Evolutionary conservation across 495 filamentous ascomycete species (phyloP), one percentile per base, ranked within the genome.

Genomic region (Aspergillus heteromorphus): DNA sequence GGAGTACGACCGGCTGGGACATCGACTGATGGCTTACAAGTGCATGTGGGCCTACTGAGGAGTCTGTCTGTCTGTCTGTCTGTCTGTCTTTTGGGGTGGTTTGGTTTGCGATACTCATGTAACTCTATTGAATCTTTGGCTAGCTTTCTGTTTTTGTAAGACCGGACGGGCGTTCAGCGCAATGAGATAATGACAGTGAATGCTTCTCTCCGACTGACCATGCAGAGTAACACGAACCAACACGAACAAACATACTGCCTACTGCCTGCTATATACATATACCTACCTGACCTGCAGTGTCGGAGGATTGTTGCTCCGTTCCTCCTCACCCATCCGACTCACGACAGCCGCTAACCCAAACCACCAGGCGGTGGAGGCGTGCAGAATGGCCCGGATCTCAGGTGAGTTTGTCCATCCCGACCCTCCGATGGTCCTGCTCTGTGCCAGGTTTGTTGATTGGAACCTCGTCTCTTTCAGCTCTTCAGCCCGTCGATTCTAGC

Each of bases 1-100:
- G 52, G 93, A 97, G 72, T 97, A 95, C 72, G 90, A 97, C 67
- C 82, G 89, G 56, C 69, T 96, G 40, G 91, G 93, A 34, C 80
- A 80, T 31, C 81, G 93, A 59, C 70, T 90, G 40, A 70, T 98
- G 65, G 84, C 86, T 25, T 87, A 95, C 65, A 96, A 95, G 78
- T 88, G 88, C 56, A 86, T 95, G 72, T 97, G 90, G 89, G 73
- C 79, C 55, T 88, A 81, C 65, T 85, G 62, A 72, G 54, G 30
- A n/a, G 25, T 34, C 34, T 58, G 25, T 40, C 54, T 59, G 45
- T 49, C 45, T 51, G 55, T 58, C 40, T 29, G 41, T 59, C 43
- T 59, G 57, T 21, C 13, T 54, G 17, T n/a, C 11, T 54, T 48
- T 23, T 34, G 48, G 21, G 38, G 30, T 51, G 27, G 31, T 34